phyloP scores from a whole-genome alignment of 495 filamentous ascomycete genomes.

The Penicillium pancosmium region DNA sequence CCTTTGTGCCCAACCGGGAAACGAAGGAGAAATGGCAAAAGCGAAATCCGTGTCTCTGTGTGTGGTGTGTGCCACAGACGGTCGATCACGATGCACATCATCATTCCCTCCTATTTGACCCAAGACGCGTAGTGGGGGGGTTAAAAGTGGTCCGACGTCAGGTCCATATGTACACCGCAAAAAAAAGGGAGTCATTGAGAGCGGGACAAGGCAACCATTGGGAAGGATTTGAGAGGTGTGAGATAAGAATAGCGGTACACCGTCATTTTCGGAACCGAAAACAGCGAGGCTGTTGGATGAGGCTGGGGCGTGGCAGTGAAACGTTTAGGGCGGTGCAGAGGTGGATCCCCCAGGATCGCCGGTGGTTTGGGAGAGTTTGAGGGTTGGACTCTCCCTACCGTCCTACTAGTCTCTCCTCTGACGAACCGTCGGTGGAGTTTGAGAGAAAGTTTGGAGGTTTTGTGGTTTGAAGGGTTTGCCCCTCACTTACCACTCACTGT shows the following conservation, averaged over 20 bases:
- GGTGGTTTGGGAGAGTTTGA: conserved; percentile 15
- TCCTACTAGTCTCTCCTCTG: conserved; percentile 15
- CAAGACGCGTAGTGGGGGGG: conserved; percentile 8
- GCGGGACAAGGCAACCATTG: background rate
- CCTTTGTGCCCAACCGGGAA: conserved; percentile 22
- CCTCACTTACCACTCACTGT: no score
- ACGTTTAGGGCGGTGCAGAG: conserved; percentile 28
- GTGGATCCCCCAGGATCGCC: conserved; percentile 26
- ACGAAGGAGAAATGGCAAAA: conserved; percentile 11
- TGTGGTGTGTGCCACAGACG: conserved; percentile 27
- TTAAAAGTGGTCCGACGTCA: conserved; percentile 8
- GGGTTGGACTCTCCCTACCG: background rate
- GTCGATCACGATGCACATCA: conserved; percentile 31
- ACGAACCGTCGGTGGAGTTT: conserved; percentile 14
- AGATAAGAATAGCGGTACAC: conserved; percentile 15
- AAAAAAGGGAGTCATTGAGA: background rate
- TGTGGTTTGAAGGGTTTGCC: no score
- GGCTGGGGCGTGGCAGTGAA: conserved; percentile 35
- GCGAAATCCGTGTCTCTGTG: conserved; percentile 8
- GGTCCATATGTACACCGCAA: conserved; percentile 14
- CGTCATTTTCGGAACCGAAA: conserved; percentile 15
- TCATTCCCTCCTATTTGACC: conserved; percentile 29
- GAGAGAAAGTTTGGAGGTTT: background rate
- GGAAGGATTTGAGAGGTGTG: background rate
- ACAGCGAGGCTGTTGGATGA: conserved; percentile 17